Conservation (phyloP, 2,329 filamentous ascomycete species). For the Fusarium circinatum region DNA sequence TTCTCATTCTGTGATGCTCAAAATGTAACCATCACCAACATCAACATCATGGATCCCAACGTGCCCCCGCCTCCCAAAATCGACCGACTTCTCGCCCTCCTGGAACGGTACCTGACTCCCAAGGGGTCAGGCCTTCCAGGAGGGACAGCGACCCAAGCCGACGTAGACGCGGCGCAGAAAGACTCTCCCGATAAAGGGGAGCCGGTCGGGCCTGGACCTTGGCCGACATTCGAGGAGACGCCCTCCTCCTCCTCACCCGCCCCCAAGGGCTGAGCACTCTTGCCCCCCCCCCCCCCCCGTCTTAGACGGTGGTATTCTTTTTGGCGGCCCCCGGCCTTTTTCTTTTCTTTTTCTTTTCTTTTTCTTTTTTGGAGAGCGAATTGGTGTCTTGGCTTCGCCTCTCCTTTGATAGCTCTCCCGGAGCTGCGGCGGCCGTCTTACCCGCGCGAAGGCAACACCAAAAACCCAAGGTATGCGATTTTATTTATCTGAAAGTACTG, state of each 20-base stretch:
- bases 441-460: not conserved
- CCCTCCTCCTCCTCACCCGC: not conserved
- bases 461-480: not conserved
- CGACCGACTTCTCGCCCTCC: rapidly evolving
- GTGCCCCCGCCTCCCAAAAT: rapidly evolving
- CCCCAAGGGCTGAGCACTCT: not conserved
- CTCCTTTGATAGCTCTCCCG: not conserved
- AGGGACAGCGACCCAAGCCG: not conserved
- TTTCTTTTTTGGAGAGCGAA: not conserved
- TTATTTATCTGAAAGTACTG: rapidly evolving
- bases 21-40: not conserved
- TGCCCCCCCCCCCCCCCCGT: too few species aligned
- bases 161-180: not conserved
- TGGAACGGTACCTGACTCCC: not conserved
- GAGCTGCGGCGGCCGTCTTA: not conserved
- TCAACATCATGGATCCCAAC: not conserved
- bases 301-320: not conserved
- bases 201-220: not conserved
- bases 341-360: not conserved
- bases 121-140: not conserved
- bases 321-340: not conserved
- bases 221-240: not conserved
- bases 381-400: not conserved
- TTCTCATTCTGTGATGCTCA: not conserved
- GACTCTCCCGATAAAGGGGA: not conserved